Conservation (phyloP, 163 green algal species). For the Scenedesmus sp. region DNA sequence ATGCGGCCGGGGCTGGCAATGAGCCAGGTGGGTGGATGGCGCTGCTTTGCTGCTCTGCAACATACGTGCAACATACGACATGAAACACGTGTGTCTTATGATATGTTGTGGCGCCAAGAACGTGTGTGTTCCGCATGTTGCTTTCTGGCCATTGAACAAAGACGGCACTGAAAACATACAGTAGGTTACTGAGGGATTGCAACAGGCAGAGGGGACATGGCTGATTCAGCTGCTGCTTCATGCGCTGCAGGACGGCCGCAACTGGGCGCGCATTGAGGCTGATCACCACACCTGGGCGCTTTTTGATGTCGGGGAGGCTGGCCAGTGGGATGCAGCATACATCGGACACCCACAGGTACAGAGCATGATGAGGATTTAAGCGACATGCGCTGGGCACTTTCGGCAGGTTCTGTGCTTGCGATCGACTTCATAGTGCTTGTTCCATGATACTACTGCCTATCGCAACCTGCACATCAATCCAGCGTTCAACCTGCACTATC, state of each 20-base stretch:
- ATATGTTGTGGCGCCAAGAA: too few species aligned
- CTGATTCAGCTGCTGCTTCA: neutral
- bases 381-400: too few species aligned
- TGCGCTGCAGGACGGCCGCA: constrained; percentile 83
- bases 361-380: too few species aligned
- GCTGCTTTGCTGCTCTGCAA: too few species aligned
- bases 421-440: too few species aligned
- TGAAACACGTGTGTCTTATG: too few species aligned
- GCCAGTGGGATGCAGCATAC: constrained; percentile 89
- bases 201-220: neutral
- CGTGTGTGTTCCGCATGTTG: neutral
- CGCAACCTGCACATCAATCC: too few species aligned
- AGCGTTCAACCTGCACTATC: too few species aligned
- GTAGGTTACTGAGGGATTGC: neutral
- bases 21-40: constrained; percentile 72
- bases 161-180: neutral
- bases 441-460: too few species aligned
- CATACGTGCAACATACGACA: too few species aligned
- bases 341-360: constrained; percentile 81
- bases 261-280: constrained; percentile 96
- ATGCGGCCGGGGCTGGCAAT: constrained; percentile 91
- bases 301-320: constrained; percentile 88
- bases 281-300: constrained; percentile 91
- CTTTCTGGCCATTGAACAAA: neutral
- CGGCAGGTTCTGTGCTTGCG: too few species aligned